Percentiles rank a stretch among this genome's conserved stretches.
These are phyloP conservation scores for Phytopythium ostracodes DNA, from an alignment of 352 stramenopile genomes.

Conservation along the genomic window DNA sequence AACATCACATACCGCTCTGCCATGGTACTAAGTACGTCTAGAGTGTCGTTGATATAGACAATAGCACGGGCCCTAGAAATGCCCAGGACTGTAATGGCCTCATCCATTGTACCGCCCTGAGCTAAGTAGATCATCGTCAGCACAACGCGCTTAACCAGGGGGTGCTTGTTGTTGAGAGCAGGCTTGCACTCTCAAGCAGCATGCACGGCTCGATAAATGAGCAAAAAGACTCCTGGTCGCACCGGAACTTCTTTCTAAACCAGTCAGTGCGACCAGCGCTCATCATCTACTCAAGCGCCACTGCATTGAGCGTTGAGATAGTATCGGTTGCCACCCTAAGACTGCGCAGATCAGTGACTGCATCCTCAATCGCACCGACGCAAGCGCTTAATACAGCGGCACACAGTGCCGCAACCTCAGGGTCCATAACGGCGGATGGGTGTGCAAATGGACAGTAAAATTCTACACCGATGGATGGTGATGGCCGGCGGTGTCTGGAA, in stretches of 20 bases:
- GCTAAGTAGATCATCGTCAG: constrained; percentile 16
- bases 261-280: constrained; percentile 5
- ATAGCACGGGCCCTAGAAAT: constrained; percentile 12
- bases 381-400: no score
- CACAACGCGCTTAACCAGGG: constrained; percentile 14
- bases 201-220: constrained; percentile 8
- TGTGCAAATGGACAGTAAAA: no score
- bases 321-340: no score
- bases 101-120: constrained; percentile 11
- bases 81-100: constrained; percentile 7
- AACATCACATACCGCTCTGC: constrained; percentile 1
- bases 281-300: no score
- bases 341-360: no score
- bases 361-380: no score
- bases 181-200: constrained; percentile 1
- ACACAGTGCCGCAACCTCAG: no score
- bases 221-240: constrained; percentile 9
- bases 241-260: constrained; percentile 16
- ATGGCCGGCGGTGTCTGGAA: no score
- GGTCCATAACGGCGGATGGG: no score
- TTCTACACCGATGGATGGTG: no score
- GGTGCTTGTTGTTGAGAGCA: constrained; percentile 16
- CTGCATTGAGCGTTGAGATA: no score
- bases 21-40: constrained; percentile 10
- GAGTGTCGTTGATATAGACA: constrained; percentile 15